These are phyloP conservation scores for Scedosporium aurantiacum DNA, from an alignment of 2,329 filamentous ascomycete species.

Conservation along the genomic window DNA sequence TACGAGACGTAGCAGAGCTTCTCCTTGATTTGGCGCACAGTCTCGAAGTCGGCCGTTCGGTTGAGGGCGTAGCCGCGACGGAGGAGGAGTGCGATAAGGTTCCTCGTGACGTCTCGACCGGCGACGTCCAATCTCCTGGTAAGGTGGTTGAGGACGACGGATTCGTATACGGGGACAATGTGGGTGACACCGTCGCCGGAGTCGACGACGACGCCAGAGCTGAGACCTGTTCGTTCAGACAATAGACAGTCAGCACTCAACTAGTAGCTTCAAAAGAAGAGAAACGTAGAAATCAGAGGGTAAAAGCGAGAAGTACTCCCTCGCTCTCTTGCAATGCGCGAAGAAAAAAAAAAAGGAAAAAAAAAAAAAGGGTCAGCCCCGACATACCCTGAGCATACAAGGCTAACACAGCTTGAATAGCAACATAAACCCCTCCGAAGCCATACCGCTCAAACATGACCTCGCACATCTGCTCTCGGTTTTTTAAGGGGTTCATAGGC, in stretches of 20 bases:
- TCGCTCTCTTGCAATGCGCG: neutral
- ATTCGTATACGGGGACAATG: constrained; percentile 97
- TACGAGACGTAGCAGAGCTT: constrained; percentile 99
- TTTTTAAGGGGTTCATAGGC: constrained; percentile 94
- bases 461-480: constrained; percentile 95
- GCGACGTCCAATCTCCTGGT: constrained; percentile 90
- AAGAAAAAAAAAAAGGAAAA: neutral
- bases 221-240: constrained; percentile 48
- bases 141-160: constrained; percentile 92
- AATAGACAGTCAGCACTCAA: no score
- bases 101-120: constrained; percentile 94
- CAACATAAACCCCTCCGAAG: constrained; percentile 95
- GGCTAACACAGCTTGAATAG: constrained; percentile 92
- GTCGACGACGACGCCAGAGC: constrained; percentile 94
- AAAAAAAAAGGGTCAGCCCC: neutral
- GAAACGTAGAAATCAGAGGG: neutral
- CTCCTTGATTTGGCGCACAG: constrained; percentile 97
- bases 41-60: constrained; percentile 97
- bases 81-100: constrained; percentile 87
- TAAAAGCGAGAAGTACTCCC: neutral
- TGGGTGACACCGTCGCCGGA: constrained; percentile 97
- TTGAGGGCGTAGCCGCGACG: constrained; percentile 94
- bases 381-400: constrained; percentile 83
- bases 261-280: no score
- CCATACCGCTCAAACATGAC: constrained; percentile 98